Evolutionary conservation across 2,329 filamentous ascomycete genomes (phyloP), one percentile per base, ranked within the genome.

Genomic region (Hypomyces perniciosus): DNA sequence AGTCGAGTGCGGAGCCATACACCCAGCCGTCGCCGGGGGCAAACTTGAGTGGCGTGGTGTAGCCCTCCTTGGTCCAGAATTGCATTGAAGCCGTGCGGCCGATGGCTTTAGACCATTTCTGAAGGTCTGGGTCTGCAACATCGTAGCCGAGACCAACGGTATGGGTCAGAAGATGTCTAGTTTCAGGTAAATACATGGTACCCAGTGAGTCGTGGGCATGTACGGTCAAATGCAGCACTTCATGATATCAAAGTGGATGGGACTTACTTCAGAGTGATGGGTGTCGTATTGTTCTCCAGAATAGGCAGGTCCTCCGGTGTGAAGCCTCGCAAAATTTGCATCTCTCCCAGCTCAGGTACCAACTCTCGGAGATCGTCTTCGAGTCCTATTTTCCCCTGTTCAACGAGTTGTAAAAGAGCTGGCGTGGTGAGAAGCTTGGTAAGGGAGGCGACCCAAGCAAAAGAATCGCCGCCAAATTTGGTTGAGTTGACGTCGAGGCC

Each of bases 1-100:
- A 79, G 63, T 80, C 77, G 39, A 72, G 51, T 0, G 64, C 62
- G 4, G 66, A 58, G 4, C 77, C 75, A 52, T 80, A 81, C 30
- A 62, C 63, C 76, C 76, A 81, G 6, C 69, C 68, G 3, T 69
- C 64, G 1, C 76, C 78, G 0, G 77, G 73, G 3, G 63, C 54
- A 51, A 75, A 75, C 47, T 66, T 64, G 34, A 76, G 57, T 0
- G 74, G 77, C 50, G 70, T 69, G 43, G 58, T 61, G 60, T 68
- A 74, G 55, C 69, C 68, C 1, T 67, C 67, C 33, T 65, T 60
- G 33, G 57, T 67, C 54, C 61, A 68, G 29, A 64, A 56, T 12
- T 67, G 57, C 44, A 65, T 61, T 8, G 58, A 63, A n/a, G 58
- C 57, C 0, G 59, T 63, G 28, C 67, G 66, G 42, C 68, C 69